Evolutionary conservation across 495 filamentous ascomycete genomes (phyloP), one percentile per base, ranked within the genome.

Genomic region (Usnea hakonensis): DNA sequence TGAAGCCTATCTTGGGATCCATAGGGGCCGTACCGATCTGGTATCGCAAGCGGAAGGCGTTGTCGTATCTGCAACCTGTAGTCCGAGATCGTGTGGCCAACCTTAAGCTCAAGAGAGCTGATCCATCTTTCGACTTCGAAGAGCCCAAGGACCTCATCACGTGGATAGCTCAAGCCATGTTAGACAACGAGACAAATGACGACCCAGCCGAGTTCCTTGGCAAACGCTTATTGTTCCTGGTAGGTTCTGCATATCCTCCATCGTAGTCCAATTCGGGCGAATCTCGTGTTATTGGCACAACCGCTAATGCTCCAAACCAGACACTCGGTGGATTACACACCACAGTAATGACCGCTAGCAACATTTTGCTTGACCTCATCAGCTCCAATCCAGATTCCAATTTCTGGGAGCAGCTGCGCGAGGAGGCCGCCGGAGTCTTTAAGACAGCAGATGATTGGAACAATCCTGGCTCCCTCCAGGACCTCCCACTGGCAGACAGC

Each of bases 1-100:
- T 65, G 9, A 65, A 65, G 46, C 44, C 56, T 41, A 23, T 61
- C 26, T 37, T 61, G 8, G 63, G 57, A n/a, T 59, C 40, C 17
- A 16, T 52, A 8, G 19, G 28, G 8, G 57, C 57, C 17, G n/a
- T 61, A 40, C 57, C 58, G 8, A 23, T 65, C 4, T 59, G 35
- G 14, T 44, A 55, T 30, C 9, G 36, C 23, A 46, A 46, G 52
- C 16, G 23, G n/a, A 61, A 55, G 19, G 30, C 63, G 23, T 44
- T 65, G 16, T 17, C 40, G 35, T 55, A 38, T 26, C 53, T 65
- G 2, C 23, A 56, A 1, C 63, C 63, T 8, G 46, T 50, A 2
- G 19, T 64, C 40, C 48, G 52, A 30, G 38, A 56, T n/a, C 56
- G 56, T 26, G 28, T 64, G 26, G 36, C 3, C 26, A 54, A 59